A percentile compares a stretch with the other conserved stretches of the same genome.
phyloP scores from a whole-genome alignment of 2,329 filamentous ascomycete genomes.

The Penicillium fuscoglaucum region DNA sequence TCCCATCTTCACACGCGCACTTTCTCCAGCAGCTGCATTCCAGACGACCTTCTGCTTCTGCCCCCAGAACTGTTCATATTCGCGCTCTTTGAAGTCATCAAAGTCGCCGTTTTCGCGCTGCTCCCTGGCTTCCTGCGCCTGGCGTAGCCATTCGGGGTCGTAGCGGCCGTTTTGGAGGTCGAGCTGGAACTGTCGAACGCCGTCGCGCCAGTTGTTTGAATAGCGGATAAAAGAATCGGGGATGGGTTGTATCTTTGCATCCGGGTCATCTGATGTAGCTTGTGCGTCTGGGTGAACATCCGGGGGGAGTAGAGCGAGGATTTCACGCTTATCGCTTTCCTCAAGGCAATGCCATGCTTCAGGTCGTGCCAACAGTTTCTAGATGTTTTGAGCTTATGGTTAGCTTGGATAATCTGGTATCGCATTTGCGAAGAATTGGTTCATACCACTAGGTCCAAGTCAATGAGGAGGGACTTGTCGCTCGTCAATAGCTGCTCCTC shows the following conservation, averaged over 20 bases:
- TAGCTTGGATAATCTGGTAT: not conserved
- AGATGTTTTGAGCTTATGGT: not conserved
- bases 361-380: conserved; percentile 44
- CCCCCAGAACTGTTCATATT: conserved; percentile 60
- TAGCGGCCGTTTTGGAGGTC: conserved; percentile 58
- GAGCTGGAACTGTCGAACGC: conserved; percentile 55
- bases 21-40: conserved; percentile 43
- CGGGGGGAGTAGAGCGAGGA: conserved; percentile 43
- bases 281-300: conserved; percentile 42
- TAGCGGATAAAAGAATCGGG: conserved; percentile 46
- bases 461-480: conserved; percentile 37
- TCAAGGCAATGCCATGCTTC: conserved; percentile 46
- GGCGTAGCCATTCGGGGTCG: conserved; percentile 57
- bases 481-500: conserved; percentile 43
- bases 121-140: conserved; percentile 55
- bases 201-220: conserved; percentile 53
- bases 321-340: conserved; percentile 44
- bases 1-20: conserved; percentile 41
- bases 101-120: conserved; percentile 56
- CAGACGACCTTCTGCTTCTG: conserved; percentile 49
- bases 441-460: conserved; percentile 43
- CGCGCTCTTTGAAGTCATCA: conserved; percentile 56
- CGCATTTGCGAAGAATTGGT: not conserved
- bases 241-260: conserved; percentile 40
- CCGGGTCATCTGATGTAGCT: conserved; percentile 28